Percentiles rank a stretch among this genome's conserved stretches.
These are phyloP conservation scores for Begonia peltatifolia DNA, from an alignment of 306 rosid species.

Conservation along the genomic window DNA sequence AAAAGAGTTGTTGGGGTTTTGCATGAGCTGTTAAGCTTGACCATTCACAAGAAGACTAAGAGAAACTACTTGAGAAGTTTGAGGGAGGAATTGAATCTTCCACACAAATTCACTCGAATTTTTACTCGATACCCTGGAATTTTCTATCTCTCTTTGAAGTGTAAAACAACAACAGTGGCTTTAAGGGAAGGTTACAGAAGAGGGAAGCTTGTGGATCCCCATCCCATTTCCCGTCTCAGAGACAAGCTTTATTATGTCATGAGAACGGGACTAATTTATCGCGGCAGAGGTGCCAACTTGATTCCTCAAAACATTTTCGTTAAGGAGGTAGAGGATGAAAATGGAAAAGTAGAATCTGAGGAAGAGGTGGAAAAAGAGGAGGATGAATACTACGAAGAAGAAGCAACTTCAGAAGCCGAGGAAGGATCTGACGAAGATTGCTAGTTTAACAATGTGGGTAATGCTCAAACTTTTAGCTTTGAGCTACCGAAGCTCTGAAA, in stretches of 20 bases:
- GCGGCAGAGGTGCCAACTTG: constrained; percentile 42
- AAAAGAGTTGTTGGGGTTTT: constrained; percentile 82
- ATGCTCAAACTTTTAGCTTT: no score
- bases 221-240: constrained; percentile 50
- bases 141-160: constrained; percentile 74
- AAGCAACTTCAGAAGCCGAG: constrained; percentile 24
- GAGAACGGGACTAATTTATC: constrained; percentile 72
- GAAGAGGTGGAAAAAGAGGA: constrained; percentile 21
- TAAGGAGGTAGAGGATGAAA: constrained; percentile 14
- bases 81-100: constrained; percentile 83
- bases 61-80: constrained; percentile 70
- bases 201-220: constrained; percentile 62
- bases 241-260: constrained; percentile 71
- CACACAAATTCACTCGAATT: constrained; percentile 71
- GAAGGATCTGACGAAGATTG: constrained; percentile 10
- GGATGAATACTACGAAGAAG: constrained; percentile 30
- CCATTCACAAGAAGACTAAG: constrained; percentile 81
- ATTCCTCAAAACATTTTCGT: constrained; percentile 15
- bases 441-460: neutral
- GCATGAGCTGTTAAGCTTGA: constrained; percentile 70
- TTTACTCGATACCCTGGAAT: constrained; percentile 81
- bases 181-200: constrained; percentile 67
- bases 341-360: constrained; percentile 23
- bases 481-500: no score
- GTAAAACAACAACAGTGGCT: constrained; percentile 72